A percentile compares a stretch with the other conserved stretches of the same genome.
Evolutionary conservation across 495 filamentous ascomycete species (phyloP).

Genomic region (Talaromyces stipitatus): DNA sequence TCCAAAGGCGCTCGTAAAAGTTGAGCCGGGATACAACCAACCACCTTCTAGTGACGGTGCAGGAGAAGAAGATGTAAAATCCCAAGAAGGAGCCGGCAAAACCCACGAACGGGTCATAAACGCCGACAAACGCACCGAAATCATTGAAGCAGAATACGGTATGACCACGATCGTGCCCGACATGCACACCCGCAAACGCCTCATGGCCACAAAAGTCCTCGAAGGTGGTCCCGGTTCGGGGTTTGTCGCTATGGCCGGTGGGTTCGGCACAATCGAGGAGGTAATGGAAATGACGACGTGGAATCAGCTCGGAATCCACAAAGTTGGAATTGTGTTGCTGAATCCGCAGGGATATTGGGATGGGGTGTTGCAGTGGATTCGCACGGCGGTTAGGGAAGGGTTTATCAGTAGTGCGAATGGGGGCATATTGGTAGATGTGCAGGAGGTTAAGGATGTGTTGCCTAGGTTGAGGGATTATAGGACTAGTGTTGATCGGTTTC

Average conservation of each 20-base stretch:
- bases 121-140: conserved; percentile 30
- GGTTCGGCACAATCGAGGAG: conserved; percentile 94
- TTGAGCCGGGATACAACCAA: conserved; percentile 56
- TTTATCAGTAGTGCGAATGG: conserved; percentile 65
- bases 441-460: conserved; percentile 62
- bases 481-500: conserved; percentile 61
- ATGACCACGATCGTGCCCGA: conserved; percentile 80
- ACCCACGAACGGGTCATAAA: conserved; percentile 24
- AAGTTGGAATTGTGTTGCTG: conserved; percentile 66
- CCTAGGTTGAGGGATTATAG: conserved; percentile 64
- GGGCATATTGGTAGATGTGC: conserved; percentile 71
- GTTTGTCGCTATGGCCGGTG: conserved; percentile 84
- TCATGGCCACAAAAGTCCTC: conserved; percentile 85
- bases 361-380: conserved; percentile 76
- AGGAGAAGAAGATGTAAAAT: conserved; percentile 1
- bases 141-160: conserved; percentile 67
- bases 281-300: conserved; percentile 94
- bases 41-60: conserved; percentile 1
- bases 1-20: conserved; percentile 72
- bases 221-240: conserved; percentile 74
- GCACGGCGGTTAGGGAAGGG: conserved; percentile 64
- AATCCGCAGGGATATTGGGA: conserved; percentile 92
- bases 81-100: conserved; percentile 24
- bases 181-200: conserved; percentile 89
- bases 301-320: conserved; percentile 96